Base-by-base conservation (phyloP, 768 basidiomycete genomes). In the Rhodocollybia butyracea region DNA sequence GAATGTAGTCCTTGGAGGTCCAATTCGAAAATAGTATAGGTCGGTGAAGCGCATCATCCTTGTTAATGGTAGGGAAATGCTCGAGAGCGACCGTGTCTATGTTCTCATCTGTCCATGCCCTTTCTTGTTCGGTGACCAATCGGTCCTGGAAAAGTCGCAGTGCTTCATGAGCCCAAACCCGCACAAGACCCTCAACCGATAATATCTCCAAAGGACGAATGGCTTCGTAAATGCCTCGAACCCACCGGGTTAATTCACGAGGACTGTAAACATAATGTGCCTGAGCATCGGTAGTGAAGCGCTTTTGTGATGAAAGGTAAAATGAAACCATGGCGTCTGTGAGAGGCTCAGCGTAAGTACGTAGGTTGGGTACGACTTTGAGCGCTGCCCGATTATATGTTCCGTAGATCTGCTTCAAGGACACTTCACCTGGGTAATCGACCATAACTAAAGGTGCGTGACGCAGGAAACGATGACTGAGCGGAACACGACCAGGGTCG, bases 211-310 rank as follows among this genome's bases (percentile, higher is more conserved):
- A 74, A 6, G 97, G 96, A 27, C 87, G 85, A 56, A 99, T 91
- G 10, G 97, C 94, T 69, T 98, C 97, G 66, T 96, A 98, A 56
- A 99, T 89, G 64, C 97, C 97, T 59, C 97, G 84, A 32, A 92
- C 84, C 97, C 97, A 99, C 50, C 97, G 84, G 2, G 97, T 98
- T 27, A 99, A 85, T 68, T 99, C 97, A 79, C 97, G 92, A 63
- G 97, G 97, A 78, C 89, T 91, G 81, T 99, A 99, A 40, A 99
- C 90, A 68, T 99, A 99, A 69, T 99, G 97, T 0, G 96, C 97
- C 70, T 99, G 97, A n/a, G 88, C 72, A 66, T 98, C 96, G 21
- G 95, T 89, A 0, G 97, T 98, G 74, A 99, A 99, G 19, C 83
- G 87, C 60, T 87, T 86, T 70, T 98, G 95, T 17, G 96, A 98